Evolutionary conservation across 225 moss, liverwort and hornwort species (phyloP).

Genomic region (Lunularia cruciata): DNA sequence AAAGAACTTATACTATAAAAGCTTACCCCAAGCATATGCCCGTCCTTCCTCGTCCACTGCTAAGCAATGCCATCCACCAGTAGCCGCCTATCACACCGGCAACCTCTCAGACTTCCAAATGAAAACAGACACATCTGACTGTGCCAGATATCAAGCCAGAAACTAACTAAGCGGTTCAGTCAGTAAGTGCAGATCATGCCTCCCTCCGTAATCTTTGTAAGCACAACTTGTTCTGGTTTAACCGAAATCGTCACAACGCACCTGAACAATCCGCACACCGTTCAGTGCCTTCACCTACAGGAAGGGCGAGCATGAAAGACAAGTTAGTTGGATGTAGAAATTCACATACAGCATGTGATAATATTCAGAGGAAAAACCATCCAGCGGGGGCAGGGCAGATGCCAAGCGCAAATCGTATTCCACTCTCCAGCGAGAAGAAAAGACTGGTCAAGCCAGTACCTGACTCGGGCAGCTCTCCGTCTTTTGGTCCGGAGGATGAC

Average conservation of each 20-base stretch:
- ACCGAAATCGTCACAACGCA: background rate
- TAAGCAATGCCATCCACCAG: constrained; percentile 68
- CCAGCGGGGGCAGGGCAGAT: no score
- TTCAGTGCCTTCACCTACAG: constrained; percentile 50
- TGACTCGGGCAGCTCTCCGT: constrained; percentile 45
- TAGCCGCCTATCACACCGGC: constrained; percentile 48
- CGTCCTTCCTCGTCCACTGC: constrained; percentile 60
- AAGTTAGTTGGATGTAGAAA: background rate
- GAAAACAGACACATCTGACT: background rate
- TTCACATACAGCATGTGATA: no score
- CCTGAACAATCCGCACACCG: constrained; percentile 55
- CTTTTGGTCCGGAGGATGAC: constrained; percentile 47
- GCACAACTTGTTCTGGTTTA: background rate
- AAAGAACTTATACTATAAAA: constrained; percentile 31
- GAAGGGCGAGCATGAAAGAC: background rate
- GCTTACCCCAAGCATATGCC: constrained; percentile 67
- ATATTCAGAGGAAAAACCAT: no score
- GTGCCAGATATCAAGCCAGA: background rate
- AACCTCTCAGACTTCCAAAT: background rate
- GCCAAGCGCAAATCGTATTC: no score
- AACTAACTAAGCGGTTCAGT: no score
- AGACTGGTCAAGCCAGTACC: constrained; percentile 39
- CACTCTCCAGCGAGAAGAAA: no score
- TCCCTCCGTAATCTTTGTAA: background rate
- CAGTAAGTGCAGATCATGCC: background rate